Evolutionary conservation across 2,329 filamentous ascomycete genomes (phyloP).

Genomic region (Fusarium sp.): DNA sequence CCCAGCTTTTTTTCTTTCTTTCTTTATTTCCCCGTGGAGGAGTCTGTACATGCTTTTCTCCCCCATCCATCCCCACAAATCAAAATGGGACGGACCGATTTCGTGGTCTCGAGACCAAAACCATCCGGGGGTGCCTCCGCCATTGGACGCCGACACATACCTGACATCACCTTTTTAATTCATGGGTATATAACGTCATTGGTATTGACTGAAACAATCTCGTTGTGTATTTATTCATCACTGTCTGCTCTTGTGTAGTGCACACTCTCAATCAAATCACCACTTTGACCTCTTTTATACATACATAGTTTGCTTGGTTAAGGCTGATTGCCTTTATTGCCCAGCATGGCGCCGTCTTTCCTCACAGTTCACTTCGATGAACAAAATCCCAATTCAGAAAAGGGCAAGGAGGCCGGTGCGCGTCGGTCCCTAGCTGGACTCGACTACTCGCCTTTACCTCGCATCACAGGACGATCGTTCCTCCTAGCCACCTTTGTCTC

Average conservation of each 20-base stretch:
- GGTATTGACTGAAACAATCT: background rate
- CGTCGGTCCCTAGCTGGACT: conserved; percentile 55
- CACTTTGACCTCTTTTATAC: background rate
- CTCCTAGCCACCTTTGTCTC: conserved; percentile 58
- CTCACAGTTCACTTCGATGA: conserved; percentile 57
- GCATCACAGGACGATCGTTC: conserved; percentile 54
- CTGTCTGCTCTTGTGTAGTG: background rate
- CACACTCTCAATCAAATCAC: background rate
- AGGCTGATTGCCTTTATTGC: conserved; percentile 14
- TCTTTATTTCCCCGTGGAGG: too few relatives aligned
- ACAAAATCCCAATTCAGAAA: conserved; percentile 57
- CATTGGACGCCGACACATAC: conserved; percentile 8
- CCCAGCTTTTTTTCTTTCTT: too few relatives aligned
- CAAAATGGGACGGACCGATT: conserved; percentile 46
- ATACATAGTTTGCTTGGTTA: background rate
- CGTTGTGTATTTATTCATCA: background rate
- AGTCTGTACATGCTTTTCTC: too few relatives aligned
- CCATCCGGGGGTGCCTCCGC: conserved; percentile 4
- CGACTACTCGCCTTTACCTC: conserved; percentile 60
- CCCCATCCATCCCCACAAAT: conserved; percentile 26
- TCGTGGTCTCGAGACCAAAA: conserved; percentile 34
- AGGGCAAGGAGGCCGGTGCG: conserved; percentile 43
- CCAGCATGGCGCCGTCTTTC: conserved; percentile 40
- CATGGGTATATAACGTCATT: conserved; percentile 2
- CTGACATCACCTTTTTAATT: conserved; percentile 35